Conservation (phyloP, 1,284 basidiomycete species). For the Sparassis latifolia region DNA sequence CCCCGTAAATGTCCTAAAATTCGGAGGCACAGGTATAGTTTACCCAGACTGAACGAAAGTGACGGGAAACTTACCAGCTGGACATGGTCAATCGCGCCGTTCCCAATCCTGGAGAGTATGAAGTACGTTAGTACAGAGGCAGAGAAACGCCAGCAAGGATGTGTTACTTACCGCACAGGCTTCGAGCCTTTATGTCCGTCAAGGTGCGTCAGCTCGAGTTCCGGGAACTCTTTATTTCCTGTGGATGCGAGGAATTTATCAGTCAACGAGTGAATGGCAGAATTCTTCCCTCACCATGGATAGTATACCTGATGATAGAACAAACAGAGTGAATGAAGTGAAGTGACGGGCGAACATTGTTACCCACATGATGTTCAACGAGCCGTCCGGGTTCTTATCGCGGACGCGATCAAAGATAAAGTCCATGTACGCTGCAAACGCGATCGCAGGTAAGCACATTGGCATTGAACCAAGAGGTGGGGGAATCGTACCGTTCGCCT, state of each 20-base stretch:
- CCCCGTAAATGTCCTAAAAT: conserved; percentile 83
- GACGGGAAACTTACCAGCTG: conserved; percentile 55
- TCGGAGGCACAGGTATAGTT: not conserved
- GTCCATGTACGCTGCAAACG: conserved; percentile 71
- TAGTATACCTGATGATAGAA: conserved; percentile 50
- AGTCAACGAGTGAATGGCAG: no score
- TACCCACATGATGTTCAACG: conserved; percentile 80
- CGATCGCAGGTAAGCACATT: not conserved
- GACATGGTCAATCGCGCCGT: conserved; percentile 85
- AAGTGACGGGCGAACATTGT: not conserved
- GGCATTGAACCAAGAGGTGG: conserved; percentile 4
- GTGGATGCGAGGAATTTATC: not conserved
- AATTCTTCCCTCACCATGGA: conserved; percentile 48
- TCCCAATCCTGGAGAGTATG: conserved; percentile 58
- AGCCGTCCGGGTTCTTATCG: conserved; percentile 81
- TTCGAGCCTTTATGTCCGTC: conserved; percentile 83
- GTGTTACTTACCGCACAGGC: conserved; percentile 47
- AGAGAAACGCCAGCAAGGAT: not conserved
- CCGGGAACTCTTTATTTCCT: conserved; percentile 80
- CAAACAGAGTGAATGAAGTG: not conserved
- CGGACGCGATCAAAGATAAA: conserved; percentile 82
- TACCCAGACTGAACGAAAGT: not conserved
- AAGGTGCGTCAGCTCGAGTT: conserved; percentile 77
- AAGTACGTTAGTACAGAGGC: not conserved
- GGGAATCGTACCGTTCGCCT: conserved; percentile 63